A percentile compares a stretch with the other conserved stretches of the same genome.
Conservation (phyloP, 2,329 filamentous ascomycete species). For the Tolypocladium paradoxum region DNA sequence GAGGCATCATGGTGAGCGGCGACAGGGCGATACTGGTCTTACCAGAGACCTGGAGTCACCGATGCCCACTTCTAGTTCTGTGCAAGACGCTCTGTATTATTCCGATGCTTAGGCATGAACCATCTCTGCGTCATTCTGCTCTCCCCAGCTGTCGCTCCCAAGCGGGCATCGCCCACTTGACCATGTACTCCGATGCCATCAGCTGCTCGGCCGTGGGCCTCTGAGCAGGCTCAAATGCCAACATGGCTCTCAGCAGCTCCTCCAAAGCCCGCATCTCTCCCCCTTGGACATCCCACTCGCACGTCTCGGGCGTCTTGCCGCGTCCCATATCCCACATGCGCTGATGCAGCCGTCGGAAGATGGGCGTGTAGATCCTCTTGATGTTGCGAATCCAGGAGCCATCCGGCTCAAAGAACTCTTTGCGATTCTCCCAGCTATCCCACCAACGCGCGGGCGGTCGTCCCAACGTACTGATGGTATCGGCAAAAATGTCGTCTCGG, state of each 20-base stretch:
- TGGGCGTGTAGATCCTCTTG: conserved; percentile 5
- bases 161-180: conserved; percentile 6
- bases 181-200: conserved; percentile 6
- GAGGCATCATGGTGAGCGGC: no score
- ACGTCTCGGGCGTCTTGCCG: conserved; percentile 5
- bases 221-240: conserved; percentile 3
- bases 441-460: conserved; percentile 11
- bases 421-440: conserved; percentile 9
- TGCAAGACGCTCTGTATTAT: no score
- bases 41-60: no score
- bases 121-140: no score
- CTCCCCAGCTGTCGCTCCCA: conserved; percentile 5
- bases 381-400: conserved; percentile 1
- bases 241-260: conserved; percentile 3
- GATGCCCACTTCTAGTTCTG: no score
- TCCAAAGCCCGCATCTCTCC: conserved; percentile 6
- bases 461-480: conserved; percentile 11
- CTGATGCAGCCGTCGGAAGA: conserved; percentile 6
- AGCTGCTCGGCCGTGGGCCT: conserved; percentile 5
- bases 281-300: conserved; percentile 5
- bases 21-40: no score
- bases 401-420: conserved; percentile 7
- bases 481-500: conserved; percentile 10
- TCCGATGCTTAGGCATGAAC: no score
- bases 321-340: conserved; percentile 8